phyloP scores from a whole-genome alignment of 345 rosid genomes.

The Xanthoceras sorbifolium region DNA sequence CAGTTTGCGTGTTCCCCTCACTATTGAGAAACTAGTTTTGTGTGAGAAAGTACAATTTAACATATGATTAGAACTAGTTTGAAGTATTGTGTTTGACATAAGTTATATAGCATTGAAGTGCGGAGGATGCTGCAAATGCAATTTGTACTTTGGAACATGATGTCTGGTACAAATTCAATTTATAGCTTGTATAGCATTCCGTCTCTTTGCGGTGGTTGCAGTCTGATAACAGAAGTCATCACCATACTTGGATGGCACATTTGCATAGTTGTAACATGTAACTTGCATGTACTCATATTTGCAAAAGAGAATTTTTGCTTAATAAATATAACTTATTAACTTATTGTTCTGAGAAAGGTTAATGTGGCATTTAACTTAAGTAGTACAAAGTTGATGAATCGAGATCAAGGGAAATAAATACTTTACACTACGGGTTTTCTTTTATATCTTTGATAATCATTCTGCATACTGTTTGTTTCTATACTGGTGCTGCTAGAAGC shows the following conservation, averaged over 20 bases:
- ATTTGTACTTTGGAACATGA: constrained; percentile 11
- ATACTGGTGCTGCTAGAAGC: background rate
- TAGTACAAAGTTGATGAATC: background rate
- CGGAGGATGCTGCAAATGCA: background rate
- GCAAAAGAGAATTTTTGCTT: background rate
- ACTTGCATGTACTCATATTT: background rate
- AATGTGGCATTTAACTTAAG: background rate
- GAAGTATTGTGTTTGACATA: background rate
- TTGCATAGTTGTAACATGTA: background rate
- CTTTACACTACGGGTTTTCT: background rate
- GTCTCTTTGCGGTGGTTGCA: background rate
- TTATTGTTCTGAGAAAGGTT: background rate
- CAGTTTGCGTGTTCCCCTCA: background rate
- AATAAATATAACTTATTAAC: no score
- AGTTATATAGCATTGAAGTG: background rate
- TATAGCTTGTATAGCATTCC: background rate
- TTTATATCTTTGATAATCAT: background rate
- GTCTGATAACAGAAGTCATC: background rate
- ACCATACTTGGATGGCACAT: background rate
- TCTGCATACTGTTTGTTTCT: background rate
- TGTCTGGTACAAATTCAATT: background rate
- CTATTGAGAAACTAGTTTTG: background rate
- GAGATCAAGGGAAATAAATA: background rate
- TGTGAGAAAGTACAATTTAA: background rate
- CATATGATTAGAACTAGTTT: background rate